phyloP scores from a whole-genome alignment of 805 yeast species.

The Saccharomycodes ludwigii region DNA sequence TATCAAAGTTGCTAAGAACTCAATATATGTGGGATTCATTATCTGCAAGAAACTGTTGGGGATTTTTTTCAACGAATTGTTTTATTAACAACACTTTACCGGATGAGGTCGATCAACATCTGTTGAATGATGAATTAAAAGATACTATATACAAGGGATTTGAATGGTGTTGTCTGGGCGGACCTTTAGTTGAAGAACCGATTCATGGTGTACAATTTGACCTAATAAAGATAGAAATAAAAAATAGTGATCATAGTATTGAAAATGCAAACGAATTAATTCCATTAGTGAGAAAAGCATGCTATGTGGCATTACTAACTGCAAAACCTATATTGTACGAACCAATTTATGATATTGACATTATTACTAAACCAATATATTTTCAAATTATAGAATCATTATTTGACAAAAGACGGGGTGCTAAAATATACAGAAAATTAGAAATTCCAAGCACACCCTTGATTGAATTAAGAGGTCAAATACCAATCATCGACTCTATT shows the following conservation, averaged over 20 bases:
- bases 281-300: conserved; percentile 74
- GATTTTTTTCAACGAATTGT: conserved; percentile 56
- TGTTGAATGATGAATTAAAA: conserved; percentile 20
- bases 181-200: conserved; percentile 87
- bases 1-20: conserved; percentile 43
- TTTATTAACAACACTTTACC: conserved; percentile 62
- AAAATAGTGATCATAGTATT: conserved; percentile 32
- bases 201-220: conserved; percentile 59
- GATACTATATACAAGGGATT: conserved; percentile 51
- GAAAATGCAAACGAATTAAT: conserved; percentile 60
- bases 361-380: conserved; percentile 40
- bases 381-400: conserved; percentile 36
- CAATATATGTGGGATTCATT: conserved; percentile 72
- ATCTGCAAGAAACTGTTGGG: conserved; percentile 74
- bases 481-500: conserved; percentile 84
- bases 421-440: conserved; percentile 27
- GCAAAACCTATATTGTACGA: conserved; percentile 74
- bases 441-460: conserved; percentile 69
- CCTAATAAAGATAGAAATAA: conserved; percentile 45
- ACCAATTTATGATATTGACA: conserved; percentile 56
- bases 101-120: conserved; percentile 48
- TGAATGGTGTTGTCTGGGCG: conserved; percentile 70
- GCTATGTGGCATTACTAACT: conserved; percentile 65
- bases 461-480: conserved; percentile 42
- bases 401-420: conserved; percentile 62